Base-by-base conservation (phyloP, 2,329 filamentous ascomycete species). In the Passalora sequoiae region DNA sequence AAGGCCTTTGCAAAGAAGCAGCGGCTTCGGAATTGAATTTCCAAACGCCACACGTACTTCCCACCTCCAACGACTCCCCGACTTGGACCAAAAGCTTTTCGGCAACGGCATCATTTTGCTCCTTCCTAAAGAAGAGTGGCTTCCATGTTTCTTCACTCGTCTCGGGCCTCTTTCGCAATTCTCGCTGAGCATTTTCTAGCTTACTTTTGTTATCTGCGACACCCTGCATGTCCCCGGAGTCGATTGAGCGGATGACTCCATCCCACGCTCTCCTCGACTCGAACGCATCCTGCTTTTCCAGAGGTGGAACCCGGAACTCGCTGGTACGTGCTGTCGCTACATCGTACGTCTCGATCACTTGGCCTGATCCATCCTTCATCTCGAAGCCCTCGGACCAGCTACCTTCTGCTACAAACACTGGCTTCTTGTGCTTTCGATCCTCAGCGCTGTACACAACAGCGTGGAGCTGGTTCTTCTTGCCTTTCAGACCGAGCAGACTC, bases 1-100 rank as follows among this genome's bases (percentile, higher is more conserved):
- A 63, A n/a, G 60, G 60, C 32, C 55, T 52, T 37, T 58, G 42
- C 31, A 58, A 28, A 5, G 36, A 44, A 32, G 40, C 48, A 6
- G 69, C 73, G 53, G 71, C 73, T 43, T 69, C 61, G 41, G 69
- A 60, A 64, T 84, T 77, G 60, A 82, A 86, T 48, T 75, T 69
- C 83, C 83, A 86, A 24, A 86, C 71, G 1, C 83, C 83, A 43
- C 76, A 76, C 1, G 82, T 85, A 64, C 80, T 79, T 33, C 76
- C 73, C 27, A 72, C 66, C 45, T 84, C 80, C 17, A 79, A 55
- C 16, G 28, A 38, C 46, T 57, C 33, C 6, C 56, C 59, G 49
- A 70, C 62, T 49, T 70, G 53, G 27, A 42, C 43, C 33, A 60
- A 33, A 28, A 65, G 46, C 43, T 53, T 58, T 44, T 61, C 53